These are phyloP conservation scores for Solanum bulbocastanum DNA, from an alignment of 257 asterid species.

Conservation along the genomic window DNA sequence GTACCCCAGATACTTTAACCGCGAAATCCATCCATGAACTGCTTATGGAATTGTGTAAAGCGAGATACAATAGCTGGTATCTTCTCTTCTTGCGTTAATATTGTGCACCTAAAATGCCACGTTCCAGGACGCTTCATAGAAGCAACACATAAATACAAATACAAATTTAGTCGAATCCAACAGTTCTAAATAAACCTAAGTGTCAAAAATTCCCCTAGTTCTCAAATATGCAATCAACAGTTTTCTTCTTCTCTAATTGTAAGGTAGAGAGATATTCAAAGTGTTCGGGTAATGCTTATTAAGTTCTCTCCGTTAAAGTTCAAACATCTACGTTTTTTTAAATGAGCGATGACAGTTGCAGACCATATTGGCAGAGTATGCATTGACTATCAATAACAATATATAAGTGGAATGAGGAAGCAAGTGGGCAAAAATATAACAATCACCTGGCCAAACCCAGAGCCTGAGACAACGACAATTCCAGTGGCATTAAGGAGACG, in stretches of 20 bases:
- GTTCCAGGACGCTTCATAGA: conserved; percentile 56
- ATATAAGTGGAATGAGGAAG: neutral
- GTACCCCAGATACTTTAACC: conserved; percentile 19
- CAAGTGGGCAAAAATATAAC: neutral
- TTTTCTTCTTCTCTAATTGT: neutral
- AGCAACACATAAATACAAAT: neutral
- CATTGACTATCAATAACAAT: neutral
- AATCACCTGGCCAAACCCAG: conserved; percentile 89
- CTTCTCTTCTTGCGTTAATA: conserved; percentile 83
- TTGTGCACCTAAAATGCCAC: conserved; percentile 93
- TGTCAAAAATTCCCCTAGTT: neutral
- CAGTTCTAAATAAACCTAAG: neutral
- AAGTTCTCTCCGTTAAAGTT: too few relatives aligned
- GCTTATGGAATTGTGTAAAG: conserved; percentile 64
- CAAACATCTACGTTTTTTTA: too few relatives aligned
- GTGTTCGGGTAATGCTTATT: neutral
- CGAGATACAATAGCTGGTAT: conserved; percentile 64
- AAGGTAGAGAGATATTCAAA: neutral
- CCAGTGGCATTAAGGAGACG: conserved; percentile 90
- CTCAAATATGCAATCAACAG: neutral
- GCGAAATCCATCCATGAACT: conserved; percentile 72
- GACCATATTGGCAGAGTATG: neutral
- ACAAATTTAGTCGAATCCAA: neutral
- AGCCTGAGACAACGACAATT: conserved; percentile 86
- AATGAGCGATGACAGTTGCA: neutral